Evolutionary conservation across 129 eudicot species (phyloP), one percentile per base, ranked within the genome.

Genomic region (Pulicaria dysenterica): DNA sequence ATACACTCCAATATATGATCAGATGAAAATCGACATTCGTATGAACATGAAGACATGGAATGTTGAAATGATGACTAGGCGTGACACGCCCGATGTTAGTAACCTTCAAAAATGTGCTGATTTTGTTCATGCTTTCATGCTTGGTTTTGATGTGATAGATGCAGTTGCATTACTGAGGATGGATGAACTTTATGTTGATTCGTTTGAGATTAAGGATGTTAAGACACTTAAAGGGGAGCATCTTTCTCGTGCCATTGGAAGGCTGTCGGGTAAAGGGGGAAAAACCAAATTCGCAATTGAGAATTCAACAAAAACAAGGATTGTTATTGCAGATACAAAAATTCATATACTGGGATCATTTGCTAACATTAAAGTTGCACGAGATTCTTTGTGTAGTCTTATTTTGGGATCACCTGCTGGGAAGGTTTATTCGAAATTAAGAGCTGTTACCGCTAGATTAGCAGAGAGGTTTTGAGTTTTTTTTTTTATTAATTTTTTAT

Each of bases 131-230:
- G 94, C 96, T 2, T 90, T 90, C 67, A 76, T 85, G 87, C 96
- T 90, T 3, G 96, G 96, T 1, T 90, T 87, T 50, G 91, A 90
- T 44, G 85, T 87, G 42, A 45, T 66, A 16, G 96, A 90, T 69
- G 96, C 95, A 3, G 76, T 83, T 61, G 87, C 91, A 0, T 60
- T 90, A 77, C 73, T 87, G 54, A 78, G 95, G 6, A 51, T 85
- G 85, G 96, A 90, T 62, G 96, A 87, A 74, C 86, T 90, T 5
- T 90, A 85, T 51, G 91, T 90, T 3, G 96, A 90, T 17, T 90
- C 96, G 0, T 90, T 90, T 50, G 91, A 90, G 78, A 85, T 87
- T 31, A 87, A 87, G 81, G 95, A 90, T 47, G 95, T 90, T 40
- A 87, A 90, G 67, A 90, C 96, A 3, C 69, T 87, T 15, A 77